Evolutionary conservation across 176 grass and related monocot species (phyloP).

Genomic region (Carex scoparia): DNA sequence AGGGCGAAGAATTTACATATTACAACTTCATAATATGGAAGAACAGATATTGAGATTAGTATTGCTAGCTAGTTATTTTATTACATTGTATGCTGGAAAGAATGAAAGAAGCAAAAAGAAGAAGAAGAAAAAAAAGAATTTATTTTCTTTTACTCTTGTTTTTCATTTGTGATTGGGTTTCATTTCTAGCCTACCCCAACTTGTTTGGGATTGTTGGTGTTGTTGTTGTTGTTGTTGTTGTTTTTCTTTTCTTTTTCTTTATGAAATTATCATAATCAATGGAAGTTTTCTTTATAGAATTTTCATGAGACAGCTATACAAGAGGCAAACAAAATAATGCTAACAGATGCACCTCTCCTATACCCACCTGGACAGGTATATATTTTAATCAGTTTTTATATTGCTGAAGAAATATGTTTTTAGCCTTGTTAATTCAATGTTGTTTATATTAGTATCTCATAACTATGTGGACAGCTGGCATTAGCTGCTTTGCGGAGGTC

Average conservation of each 20-base stretch:
- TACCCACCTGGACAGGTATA: conserved; percentile 88
- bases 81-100: conserved; percentile 20
- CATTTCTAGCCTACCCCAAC: no score
- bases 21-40: conserved; percentile 4
- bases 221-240: not conserved
- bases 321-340: conserved; percentile 81
- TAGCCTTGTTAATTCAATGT: conserved; percentile 23
- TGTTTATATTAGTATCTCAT: conserved; percentile 24
- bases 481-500: conserved; percentile 74
- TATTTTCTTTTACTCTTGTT: not conserved
- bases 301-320: conserved; percentile 44
- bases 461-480: conserved; percentile 62
- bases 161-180: not conserved
- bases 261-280: not conserved
- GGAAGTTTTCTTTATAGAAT: conserved; percentile 37
- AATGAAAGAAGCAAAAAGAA: not conserved
- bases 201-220: no score
- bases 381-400: conserved; percentile 13
- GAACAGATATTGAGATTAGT: not conserved
- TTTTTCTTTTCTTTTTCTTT: conserved; percentile 16
- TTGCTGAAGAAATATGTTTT: conserved; percentile 1
- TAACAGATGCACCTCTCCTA: conserved; percentile 91
- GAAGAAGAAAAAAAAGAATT: not conserved
- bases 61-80: not conserved
- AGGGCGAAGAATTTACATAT: conserved; percentile 10